These are phyloP conservation scores for Alternaria ethzedia DNA, from an alignment of 2,329 filamentous ascomycete genomes.

Conservation along the genomic window DNA sequence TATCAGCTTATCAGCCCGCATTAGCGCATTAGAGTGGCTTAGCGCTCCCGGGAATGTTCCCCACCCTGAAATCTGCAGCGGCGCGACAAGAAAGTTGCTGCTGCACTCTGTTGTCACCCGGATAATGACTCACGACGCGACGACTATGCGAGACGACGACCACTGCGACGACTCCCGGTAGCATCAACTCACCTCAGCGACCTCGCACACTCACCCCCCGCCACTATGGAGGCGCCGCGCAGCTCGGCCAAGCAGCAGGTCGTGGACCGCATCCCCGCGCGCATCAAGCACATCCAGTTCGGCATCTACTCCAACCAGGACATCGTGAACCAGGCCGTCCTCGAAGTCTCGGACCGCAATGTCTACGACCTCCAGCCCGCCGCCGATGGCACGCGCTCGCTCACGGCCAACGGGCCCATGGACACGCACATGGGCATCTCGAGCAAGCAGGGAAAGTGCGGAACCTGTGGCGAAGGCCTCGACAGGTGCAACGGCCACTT, in stretches of 20 bases:
- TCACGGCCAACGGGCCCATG: slow-evolving; percentile 83
- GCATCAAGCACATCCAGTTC: slow-evolving; percentile 92
- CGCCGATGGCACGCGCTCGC: slow-evolving; percentile 64
- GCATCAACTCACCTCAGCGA: neutral
- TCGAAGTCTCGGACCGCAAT: slow-evolving; percentile 92
- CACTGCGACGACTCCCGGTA: slow-evolving; percentile 11
- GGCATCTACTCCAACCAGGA: slow-evolving; percentile 93
- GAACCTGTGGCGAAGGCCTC: slow-evolving; percentile 81
- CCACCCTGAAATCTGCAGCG: slow-evolving; percentile 30
- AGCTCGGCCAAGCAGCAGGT: slow-evolving; percentile 79
- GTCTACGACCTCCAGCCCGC: slow-evolving; percentile 85
- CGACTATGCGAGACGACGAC: slow-evolving; percentile 23
- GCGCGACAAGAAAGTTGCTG: slow-evolving; percentile 21
- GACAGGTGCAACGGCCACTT: slow-evolving; percentile 94
- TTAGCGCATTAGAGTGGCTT: slow-evolving; percentile 11
- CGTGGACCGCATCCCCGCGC: slow-evolving; percentile 85
- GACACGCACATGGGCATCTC: slow-evolving; percentile 90
- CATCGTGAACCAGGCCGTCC: slow-evolving; percentile 91
- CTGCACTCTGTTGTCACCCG: slow-evolving; percentile 2
- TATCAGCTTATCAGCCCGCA: slow-evolving; percentile 33
- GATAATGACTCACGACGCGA: slow-evolving; percentile 31
- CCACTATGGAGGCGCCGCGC: slow-evolving; percentile 31
- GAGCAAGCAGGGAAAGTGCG: slow-evolving; percentile 78
- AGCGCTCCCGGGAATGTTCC: slow-evolving; percentile 10
- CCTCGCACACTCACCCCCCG: slow-evolving; percentile 1